Percentiles rank a stretch among this genome's conserved stretches.
These are phyloP conservation scores for Allium fistulosum DNA, from an alignment of 106 monocot genomes.

Conservation along the genomic window DNA sequence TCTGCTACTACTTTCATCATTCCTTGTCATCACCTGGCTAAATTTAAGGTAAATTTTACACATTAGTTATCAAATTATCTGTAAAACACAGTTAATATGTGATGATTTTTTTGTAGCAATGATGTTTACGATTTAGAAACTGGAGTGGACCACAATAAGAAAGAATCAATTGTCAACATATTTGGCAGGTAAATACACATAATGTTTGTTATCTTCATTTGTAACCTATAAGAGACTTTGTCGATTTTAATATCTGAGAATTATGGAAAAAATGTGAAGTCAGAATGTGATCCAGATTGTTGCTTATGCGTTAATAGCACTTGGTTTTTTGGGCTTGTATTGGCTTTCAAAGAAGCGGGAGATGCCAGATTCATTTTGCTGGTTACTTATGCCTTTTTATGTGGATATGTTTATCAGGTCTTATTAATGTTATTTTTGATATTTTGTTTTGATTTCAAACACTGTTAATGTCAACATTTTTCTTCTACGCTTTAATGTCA, in stretches of 20 bases:
- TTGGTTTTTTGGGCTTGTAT: slow-evolving; percentile 70
- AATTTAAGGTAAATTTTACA: slow-evolving; percentile 58
- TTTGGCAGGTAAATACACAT: too few species aligned
- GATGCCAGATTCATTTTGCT: slow-evolving; percentile 73
- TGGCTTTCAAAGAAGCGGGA: slow-evolving; percentile 55
- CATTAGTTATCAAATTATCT: background rate
- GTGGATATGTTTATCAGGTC: slow-evolving; percentile 98
- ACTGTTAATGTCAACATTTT: too few species aligned
- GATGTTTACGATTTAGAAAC: too few species aligned
- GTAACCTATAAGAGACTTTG: slow-evolving; percentile 55
- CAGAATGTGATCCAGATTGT: slow-evolving; percentile 31
- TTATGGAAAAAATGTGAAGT: slow-evolving; percentile 76
- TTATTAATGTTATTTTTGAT: too few species aligned
- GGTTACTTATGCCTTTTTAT: slow-evolving; percentile 57
- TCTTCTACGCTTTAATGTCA: too few species aligned
- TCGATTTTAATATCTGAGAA: slow-evolving; percentile 83
- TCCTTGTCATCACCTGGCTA: slow-evolving; percentile 90
- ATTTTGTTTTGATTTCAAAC: too few species aligned
- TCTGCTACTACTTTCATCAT: slow-evolving; percentile 53
- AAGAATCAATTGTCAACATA: too few species aligned
- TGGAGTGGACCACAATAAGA: too few species aligned
- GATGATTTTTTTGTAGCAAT: too few species aligned
- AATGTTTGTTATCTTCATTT: background rate
- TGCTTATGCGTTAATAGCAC: slow-evolving; percentile 46
- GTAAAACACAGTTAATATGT: too few species aligned